These are phyloP conservation scores for Saitozyma podzolica DNA, from an alignment of 768 basidiomycete genomes.

Conservation along the genomic window DNA sequence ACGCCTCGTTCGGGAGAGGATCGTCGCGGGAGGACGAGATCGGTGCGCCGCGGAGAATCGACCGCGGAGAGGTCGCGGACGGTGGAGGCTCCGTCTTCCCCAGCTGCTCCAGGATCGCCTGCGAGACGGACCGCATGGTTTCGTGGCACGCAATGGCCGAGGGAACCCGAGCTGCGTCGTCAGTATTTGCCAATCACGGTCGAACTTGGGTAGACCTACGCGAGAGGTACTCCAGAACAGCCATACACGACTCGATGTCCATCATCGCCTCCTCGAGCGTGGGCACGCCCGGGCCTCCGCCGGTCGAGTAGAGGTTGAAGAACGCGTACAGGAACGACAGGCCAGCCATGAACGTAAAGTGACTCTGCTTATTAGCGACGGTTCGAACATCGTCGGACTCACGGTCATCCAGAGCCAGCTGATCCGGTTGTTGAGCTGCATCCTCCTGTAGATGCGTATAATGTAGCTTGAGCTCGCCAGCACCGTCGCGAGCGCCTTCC, in stretches of 20 bases:
- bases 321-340: slow-evolving; percentile 53
- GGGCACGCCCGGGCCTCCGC: slow-evolving; percentile 48
- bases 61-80: slow-evolving; percentile 17
- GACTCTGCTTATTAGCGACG: slow-evolving; percentile 34
- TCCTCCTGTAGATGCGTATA: slow-evolving; percentile 51
- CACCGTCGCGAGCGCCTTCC: slow-evolving; percentile 50
- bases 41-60: slow-evolving; percentile 32
- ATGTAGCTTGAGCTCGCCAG: slow-evolving; percentile 53
- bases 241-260: slow-evolving; percentile 52
- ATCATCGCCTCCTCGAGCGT: slow-evolving; percentile 49
- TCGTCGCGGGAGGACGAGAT: slow-evolving; percentile 46
- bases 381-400: slow-evolving; percentile 10
- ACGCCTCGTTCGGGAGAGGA: slow-evolving; percentile 42
- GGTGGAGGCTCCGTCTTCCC: slow-evolving; percentile 21
- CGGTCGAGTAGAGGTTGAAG: slow-evolving; percentile 52
- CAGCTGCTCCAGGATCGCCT: slow-evolving; percentile 33
- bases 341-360: slow-evolving; percentile 52
- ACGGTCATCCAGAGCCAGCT: slow-evolving; percentile 53
- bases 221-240: slow-evolving; percentile 50
- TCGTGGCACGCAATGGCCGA: slow-evolving; percentile 37
- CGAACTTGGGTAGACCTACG: slow-evolving; percentile 31
- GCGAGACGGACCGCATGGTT: slow-evolving; percentile 31
- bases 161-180: slow-evolving; percentile 30
- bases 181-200: slow-evolving; percentile 3
- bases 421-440: slow-evolving; percentile 53